Evolutionary conservation across 495 filamentous ascomycete species (phyloP).

Genomic region (Penicillium riverlandense): DNA sequence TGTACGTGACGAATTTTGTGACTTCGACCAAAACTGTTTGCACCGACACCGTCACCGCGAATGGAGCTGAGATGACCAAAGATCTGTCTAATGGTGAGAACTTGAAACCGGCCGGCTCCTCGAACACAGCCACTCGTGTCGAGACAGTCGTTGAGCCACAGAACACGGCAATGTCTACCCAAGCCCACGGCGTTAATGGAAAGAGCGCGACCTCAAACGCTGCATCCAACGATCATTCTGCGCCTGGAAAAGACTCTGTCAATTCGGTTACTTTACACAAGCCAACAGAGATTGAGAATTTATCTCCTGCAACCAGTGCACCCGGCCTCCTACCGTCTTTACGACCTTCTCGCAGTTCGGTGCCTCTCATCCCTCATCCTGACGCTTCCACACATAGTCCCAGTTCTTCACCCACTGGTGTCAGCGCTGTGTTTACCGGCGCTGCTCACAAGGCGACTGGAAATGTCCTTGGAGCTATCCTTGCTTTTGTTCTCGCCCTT

Average conservation of each 20-base stretch:
- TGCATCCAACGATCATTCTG: slow-evolving; percentile 5
- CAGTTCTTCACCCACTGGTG: slow-evolving; percentile 9
- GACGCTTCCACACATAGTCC: slow-evolving; percentile 1
- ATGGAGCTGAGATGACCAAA: not conserved
- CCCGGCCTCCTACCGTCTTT: not conserved
- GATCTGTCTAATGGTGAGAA: not conserved
- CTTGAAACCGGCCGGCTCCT: too few species aligned
- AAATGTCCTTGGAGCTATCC: slow-evolving; percentile 9
- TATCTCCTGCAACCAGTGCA: not conserved
- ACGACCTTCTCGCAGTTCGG: slow-evolving; percentile 2
- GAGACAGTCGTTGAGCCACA: too few species aligned
- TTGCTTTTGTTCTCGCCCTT: slow-evolving; percentile 12
- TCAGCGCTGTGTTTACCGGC: slow-evolving; percentile 22
- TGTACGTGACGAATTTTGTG: not conserved
- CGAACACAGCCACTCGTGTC: too few species aligned
- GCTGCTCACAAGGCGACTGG: slow-evolving; percentile 18
- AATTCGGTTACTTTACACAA: too few species aligned
- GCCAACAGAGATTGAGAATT: too few species aligned
- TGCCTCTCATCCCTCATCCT: slow-evolving; percentile 7
- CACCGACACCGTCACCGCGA: not conserved
- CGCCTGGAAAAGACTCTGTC: not conserved
- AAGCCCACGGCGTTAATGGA: too few species aligned
- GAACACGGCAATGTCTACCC: too few species aligned
- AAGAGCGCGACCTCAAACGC: too few species aligned
- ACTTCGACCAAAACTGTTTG: slow-evolving; percentile 3